Evolutionary conservation across 2,329 filamentous ascomycete species (phyloP).

Genomic region (Penicillium carneum): DNA sequence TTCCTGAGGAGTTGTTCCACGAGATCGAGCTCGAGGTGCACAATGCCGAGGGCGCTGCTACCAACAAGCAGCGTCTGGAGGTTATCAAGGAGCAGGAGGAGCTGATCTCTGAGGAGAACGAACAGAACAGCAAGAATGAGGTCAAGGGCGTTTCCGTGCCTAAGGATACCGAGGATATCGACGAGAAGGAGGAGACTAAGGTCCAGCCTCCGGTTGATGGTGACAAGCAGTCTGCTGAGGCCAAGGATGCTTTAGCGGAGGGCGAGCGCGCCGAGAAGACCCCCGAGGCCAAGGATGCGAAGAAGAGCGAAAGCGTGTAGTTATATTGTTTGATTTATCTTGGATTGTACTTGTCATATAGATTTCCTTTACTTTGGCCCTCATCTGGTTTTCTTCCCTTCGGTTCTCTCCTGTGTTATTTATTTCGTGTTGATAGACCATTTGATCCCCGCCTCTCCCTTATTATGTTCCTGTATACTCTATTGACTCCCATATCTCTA

Average conservation of each 20-base stretch:
- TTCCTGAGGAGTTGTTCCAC: conserved; percentile 98
- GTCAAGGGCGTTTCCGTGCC: conserved; percentile 76
- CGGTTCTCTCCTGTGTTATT: conserved; percentile 36
- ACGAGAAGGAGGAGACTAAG: conserved; percentile 79
- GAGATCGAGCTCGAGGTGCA: conserved; percentile 98
- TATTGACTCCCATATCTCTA: conserved; percentile 27
- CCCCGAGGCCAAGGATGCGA: conserved; percentile 35
- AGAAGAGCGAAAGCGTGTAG: conserved; percentile 38
- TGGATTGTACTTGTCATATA: conserved; percentile 21
- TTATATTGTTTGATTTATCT: too few species aligned
- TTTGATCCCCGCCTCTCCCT: conserved; percentile 21
- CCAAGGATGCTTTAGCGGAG: conserved; percentile 53
- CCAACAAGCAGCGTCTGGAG: conserved; percentile 98
- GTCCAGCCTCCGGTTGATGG: conserved; percentile 59
- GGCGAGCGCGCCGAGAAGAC: conserved; percentile 47
- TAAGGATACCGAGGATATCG: conserved; percentile 88
- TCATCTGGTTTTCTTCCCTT: conserved; percentile 18
- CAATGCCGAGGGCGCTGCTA: conserved; percentile 93
- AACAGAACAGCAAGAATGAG: conserved; percentile 84
- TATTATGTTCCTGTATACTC: conserved; percentile 22
- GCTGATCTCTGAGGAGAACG: conserved; percentile 94
- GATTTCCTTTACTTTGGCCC: conserved; percentile 15
- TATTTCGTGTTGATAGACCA: conserved; percentile 36
- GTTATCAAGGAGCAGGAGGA: conserved; percentile 98
- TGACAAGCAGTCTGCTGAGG: conserved; percentile 55